A percentile compares a stretch with the other conserved stretches of the same genome.
Evolutionary conservation across 257 asterid species (phyloP).

Genomic region (Solanum sejunctum): DNA sequence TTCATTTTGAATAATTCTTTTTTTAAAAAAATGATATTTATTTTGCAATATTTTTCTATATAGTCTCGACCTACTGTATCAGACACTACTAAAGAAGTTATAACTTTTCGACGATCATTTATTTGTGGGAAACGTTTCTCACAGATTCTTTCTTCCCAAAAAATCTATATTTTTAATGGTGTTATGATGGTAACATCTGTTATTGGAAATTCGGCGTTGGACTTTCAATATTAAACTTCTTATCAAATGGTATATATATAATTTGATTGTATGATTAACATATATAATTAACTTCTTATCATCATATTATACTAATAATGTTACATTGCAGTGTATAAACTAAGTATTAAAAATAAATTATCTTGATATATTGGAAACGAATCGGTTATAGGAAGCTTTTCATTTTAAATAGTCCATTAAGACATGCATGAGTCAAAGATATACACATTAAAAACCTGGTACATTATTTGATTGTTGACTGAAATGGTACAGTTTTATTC

Average conservation of each 20-base stretch:
- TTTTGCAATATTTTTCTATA: neutral
- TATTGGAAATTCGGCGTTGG: neutral
- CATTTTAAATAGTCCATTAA: neutral
- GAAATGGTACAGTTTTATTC: neutral
- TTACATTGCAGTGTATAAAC: neutral
- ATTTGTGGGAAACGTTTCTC: neutral
- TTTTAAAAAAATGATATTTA: neutral
- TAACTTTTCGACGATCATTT: neutral
- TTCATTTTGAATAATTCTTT: neutral
- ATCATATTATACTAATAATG: neutral
- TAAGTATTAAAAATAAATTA: neutral
- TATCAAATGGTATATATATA: neutral
- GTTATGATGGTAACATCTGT: neutral
- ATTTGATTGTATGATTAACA: neutral
- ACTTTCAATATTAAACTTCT: neutral
- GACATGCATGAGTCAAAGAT: neutral
- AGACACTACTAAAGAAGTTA: neutral
- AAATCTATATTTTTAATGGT: neutral
- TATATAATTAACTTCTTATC: neutral
- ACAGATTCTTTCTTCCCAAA: neutral
- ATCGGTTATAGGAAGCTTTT: neutral
- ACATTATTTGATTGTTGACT: conserved; percentile 1
- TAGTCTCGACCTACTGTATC: neutral
- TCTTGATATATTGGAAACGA: neutral
- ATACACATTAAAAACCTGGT: neutral